Evolutionary conservation across 2,329 filamentous ascomycete species (phyloP), one percentile per base, ranked within the genome.

Genomic region (Stemphylium vesicarium): DNA sequence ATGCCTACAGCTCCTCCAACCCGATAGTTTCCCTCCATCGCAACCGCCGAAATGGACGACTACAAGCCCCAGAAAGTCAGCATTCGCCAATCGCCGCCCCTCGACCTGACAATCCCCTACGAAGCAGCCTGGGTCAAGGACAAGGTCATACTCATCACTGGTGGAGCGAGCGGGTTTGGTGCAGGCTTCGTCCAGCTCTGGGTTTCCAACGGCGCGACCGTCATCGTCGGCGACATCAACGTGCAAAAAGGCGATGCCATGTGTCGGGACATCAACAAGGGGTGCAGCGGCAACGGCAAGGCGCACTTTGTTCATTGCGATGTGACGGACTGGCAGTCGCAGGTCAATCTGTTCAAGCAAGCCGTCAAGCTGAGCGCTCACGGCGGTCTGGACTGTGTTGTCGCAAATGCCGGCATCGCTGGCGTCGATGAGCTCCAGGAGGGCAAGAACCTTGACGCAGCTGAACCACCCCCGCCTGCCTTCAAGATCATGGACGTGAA

Each of bases 351-450:
- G 49, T 91, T 90, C 78, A 82, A 84, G 39, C 73, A 80, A 48
- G 86, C 86, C 3, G 76, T 79, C 33, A 75, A 77, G 47, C 74
- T 84, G 50, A 86, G 84, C 56, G 80, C 79, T 0, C 78, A 82
- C 45, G 80, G 81, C 13, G 80, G 81, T 11, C 81, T 89, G 58
- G 85, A 89, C 71, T 77, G 81, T 16, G 86, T 89, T 4, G 84
- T 89, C 40, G 85, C 87, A 57, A 89, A 88, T 66, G 88, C 88
- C 0, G 88, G 88, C 41, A 83, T 89, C 60, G 78, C 80, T 37
- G 79, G 81, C 33, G 26, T 22, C 1, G 68, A 69, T 29, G 38
- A 55, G 4, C 82, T 88, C 57, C 84, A 85, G 68, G 60, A 70
- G 39, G 83, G 83, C 0, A 60, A 57, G 20, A 73, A 78, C 52